phyloP scores from a whole-genome alignment of 331 rosid species.

The Phaseolus coccineus region DNA sequence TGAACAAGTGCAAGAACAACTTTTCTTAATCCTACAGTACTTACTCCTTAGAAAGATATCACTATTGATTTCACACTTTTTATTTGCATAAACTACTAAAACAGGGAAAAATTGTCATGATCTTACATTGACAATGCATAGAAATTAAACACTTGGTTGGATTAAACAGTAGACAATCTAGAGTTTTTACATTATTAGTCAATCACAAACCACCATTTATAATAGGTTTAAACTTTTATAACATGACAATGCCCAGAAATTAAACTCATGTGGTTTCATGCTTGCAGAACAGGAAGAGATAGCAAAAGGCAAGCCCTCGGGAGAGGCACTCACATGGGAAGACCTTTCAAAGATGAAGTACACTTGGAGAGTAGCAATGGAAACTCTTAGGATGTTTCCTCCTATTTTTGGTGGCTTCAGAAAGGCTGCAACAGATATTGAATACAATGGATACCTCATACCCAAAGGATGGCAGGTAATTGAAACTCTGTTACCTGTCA shows the following conservation, averaged over 20 bases:
- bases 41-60: neutral
- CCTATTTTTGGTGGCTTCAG: constrained; percentile 69
- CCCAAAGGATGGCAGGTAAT: constrained; percentile 92
- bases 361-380: constrained; percentile 82
- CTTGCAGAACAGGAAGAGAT: constrained; percentile 77
- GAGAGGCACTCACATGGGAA: constrained; percentile 77
- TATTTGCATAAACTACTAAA: neutral
- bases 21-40: neutral
- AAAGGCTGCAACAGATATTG: constrained; percentile 60
- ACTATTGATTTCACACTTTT: neutral
- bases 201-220: neutral
- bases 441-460: constrained; percentile 69
- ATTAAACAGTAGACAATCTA: neutral
- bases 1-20: neutral
- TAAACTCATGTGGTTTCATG: neutral
- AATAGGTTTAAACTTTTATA: neutral
- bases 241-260: neutral
- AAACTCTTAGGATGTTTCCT: constrained; percentile 73
- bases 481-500: constrained; percentile 24
- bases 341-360: constrained; percentile 83
- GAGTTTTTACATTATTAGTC: neutral
- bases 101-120: neutral
- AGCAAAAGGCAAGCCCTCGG: constrained; percentile 55
- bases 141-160: neutral
- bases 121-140: neutral